These are phyloP conservation scores for Neurospora sp. DNA, from an alignment of 495 filamentous ascomycete genomes.

Conservation along the genomic window DNA sequence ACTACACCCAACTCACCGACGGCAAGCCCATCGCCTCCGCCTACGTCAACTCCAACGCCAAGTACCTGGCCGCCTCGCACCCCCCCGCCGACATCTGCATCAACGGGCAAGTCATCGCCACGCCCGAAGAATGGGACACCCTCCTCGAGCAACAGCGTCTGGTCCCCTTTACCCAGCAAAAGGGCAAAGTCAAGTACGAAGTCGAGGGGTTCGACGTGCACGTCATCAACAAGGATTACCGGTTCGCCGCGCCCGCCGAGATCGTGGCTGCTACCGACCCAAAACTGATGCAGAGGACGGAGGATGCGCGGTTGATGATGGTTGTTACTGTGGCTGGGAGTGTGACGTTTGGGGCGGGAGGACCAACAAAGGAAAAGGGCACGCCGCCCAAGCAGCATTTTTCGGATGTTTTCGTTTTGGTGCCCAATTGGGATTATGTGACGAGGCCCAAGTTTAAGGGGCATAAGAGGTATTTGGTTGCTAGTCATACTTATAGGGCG, in stretches of 20 bases:
- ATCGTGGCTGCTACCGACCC: slow-evolving; percentile 8
- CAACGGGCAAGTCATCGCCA: slow-evolving; percentile 29
- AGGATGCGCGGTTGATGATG: slow-evolving; percentile 55
- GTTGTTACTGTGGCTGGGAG: slow-evolving; percentile 56
- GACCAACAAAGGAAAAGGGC: slow-evolving; percentile 10
- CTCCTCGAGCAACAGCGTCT: slow-evolving; percentile 27
- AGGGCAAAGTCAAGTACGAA: slow-evolving; percentile 35
- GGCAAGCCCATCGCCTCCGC: slow-evolving; percentile 19
- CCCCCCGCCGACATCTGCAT: slow-evolving; percentile 34
- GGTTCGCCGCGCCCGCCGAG: slow-evolving; percentile 23
- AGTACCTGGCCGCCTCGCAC: slow-evolving; percentile 21
- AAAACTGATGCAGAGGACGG: slow-evolving; percentile 6
- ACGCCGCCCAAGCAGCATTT: slow-evolving; percentile 50
- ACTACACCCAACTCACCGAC: slow-evolving; percentile 29
- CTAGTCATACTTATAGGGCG: slow-evolving; percentile 61
- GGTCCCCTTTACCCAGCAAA: background rate
- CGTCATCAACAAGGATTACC: slow-evolving; percentile 58
- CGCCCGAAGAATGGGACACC: slow-evolving; percentile 27
- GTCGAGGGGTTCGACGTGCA: slow-evolving; percentile 62
- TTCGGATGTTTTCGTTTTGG: slow-evolving; percentile 64
- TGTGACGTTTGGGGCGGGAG: slow-evolving; percentile 25
- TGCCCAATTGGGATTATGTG: slow-evolving; percentile 58
- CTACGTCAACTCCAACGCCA: slow-evolving; percentile 29
- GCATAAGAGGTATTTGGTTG: slow-evolving; percentile 53
- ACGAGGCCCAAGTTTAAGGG: slow-evolving; percentile 21